Conservation (phyloP, 331 rosid species). For the Rosa hybrid region DNA sequence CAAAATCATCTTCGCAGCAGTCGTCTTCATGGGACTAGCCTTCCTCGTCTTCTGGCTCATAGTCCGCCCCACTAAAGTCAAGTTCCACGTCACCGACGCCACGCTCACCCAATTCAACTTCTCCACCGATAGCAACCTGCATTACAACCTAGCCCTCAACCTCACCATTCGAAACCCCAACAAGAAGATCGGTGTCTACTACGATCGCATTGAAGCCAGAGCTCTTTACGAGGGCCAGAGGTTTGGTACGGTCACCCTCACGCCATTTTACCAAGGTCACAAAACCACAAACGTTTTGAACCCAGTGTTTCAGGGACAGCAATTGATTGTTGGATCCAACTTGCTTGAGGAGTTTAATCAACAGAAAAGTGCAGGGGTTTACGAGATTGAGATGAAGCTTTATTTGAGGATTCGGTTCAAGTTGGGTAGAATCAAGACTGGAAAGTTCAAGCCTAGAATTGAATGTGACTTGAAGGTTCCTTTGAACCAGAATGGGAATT, state of each 20-base stretch:
- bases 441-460: conserved; percentile 52
- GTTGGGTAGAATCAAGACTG: conserved; percentile 37
- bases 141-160: conserved; percentile 60
- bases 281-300: conserved; percentile 41
- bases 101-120: conserved; percentile 57
- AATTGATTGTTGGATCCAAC: not conserved
- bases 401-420: conserved; percentile 46
- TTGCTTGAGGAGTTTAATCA: conserved; percentile 22
- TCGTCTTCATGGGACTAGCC: conserved; percentile 39
- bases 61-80: conserved; percentile 63
- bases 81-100: conserved; percentile 59
- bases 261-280: conserved; percentile 48
- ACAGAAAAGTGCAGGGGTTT: conserved; percentile 37
- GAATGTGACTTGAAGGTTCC: conserved; percentile 58
- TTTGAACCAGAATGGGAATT: conserved; percentile 25
- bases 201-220: conserved; percentile 60
- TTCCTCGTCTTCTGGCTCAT: conserved; percentile 61
- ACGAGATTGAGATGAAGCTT: conserved; percentile 43
- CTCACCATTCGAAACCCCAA: conserved; percentile 78
- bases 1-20: conserved; percentile 40
- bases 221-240: conserved; percentile 47
- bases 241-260: conserved; percentile 25
- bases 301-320: conserved; percentile 37
- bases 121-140: conserved; percentile 39
- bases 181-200: conserved; percentile 61